phyloP scores from a whole-genome alignment of 1,139 yeast species.

The Tardiomyces blankii region DNA sequence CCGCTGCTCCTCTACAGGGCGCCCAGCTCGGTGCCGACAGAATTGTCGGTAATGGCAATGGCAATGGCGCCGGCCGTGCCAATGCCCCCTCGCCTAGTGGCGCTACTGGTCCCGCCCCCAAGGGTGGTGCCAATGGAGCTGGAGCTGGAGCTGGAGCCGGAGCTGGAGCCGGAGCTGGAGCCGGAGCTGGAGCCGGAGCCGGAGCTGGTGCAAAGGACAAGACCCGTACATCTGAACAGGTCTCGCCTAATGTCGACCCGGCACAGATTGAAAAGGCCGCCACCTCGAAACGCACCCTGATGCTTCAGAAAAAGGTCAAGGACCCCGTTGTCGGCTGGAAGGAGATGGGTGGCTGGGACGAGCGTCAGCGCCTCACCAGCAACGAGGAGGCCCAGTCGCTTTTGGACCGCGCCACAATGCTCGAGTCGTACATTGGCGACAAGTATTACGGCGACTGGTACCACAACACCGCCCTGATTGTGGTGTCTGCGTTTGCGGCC shows the following conservation, averaged over 20 bases:
- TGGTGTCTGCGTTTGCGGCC: constrained; percentile 56
- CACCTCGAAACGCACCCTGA: constrained; percentile 6
- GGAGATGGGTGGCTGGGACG: constrained; percentile 83
- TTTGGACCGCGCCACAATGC: constrained; percentile 52
- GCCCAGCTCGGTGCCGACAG: neutral
- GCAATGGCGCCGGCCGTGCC: too few relatives aligned
- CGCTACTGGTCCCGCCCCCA: neutral
- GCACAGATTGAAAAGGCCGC: constrained; percentile 4
- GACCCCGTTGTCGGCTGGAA: constrained; percentile 63
- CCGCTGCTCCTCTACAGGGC: neutral
- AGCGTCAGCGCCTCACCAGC: constrained; percentile 47
- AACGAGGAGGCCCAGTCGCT: constrained; percentile 55
- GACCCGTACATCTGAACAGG: neutral
- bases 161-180: too few relatives aligned
- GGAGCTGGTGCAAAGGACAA: neutral
- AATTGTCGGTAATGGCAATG: neutral
- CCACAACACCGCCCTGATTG: constrained; percentile 65
- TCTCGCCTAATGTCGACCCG: constrained; percentile 2
- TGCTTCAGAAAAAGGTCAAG: constrained; percentile 7
- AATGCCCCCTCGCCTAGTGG: neutral
- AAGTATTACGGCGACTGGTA: constrained; percentile 88
- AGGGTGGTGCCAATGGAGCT: neutral
- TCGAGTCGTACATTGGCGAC: constrained; percentile 64
- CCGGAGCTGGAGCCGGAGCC: too few relatives aligned
- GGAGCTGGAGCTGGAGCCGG: too few relatives aligned